Base-by-base conservation (phyloP, 306 rosid species). In the Rosa rugosa region DNA sequence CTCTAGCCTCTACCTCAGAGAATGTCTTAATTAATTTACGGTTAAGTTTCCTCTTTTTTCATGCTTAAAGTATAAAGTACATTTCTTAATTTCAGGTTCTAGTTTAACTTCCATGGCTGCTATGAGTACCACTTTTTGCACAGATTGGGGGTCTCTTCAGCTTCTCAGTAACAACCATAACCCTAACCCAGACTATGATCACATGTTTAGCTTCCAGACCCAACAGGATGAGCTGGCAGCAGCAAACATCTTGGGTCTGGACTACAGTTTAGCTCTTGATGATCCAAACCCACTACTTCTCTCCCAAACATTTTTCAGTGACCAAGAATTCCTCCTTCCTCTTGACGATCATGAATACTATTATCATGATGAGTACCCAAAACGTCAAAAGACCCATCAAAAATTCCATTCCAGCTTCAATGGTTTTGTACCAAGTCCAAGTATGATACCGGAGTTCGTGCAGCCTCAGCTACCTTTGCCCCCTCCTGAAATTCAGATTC, bases 21-120 rank as follows among this genome's bases (percentile, higher is more conserved):
- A 36, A 44, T 62, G 79, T 75, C 79, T 75, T 63, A 75, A 62
- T 36, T 36, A 8, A 1, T 16, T 23, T 13, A 27, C 14, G 41
- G n/a, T 63, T 13, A 6, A 13, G 69, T 63, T 66, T 17, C 47
- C 71, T 36, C 2, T 36, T 66, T 16, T 66, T 34, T n/a, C 45
- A 66, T 66, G 22, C 45, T 14, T n/a, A 22, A 56, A 65, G 22
- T 36, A 18, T 38, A 6, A 17, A 2, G 11, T 65, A 65, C 25
- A 17, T 38, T 66, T 2, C 41, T 34, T 63, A 5, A 66, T 66
- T 38, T 57, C 69, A 34, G 77, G 76, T 68, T 73, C 41, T 20
- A 53, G 63, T 27, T 12, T 46, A 38, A 11, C 64, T 69, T 56
- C 72, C 67, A 81, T 76, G 84, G 80, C 77, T 81, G 78, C 82